These are phyloP conservation scores for Terana coerulea DNA, from an alignment of 768 basidiomycete species.

Conservation along the genomic window DNA sequence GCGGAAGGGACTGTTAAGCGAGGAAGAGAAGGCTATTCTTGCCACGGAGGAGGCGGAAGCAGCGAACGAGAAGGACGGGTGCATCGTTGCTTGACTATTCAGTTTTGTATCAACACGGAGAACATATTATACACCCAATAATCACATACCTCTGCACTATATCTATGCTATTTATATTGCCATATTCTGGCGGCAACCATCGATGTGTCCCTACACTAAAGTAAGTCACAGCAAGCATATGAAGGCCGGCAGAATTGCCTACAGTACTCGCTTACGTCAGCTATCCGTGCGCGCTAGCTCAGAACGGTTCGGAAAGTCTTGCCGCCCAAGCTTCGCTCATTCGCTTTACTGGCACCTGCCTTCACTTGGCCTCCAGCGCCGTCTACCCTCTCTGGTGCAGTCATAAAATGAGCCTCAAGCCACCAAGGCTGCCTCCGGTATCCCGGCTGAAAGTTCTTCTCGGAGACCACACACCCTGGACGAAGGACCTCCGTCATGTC, in stretches of 20 bases:
- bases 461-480: conserved; percentile 35
- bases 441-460: conserved; percentile 2
- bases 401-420: not conserved
- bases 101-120: too few species aligned
- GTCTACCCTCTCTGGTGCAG: not conserved
- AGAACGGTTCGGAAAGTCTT: too few species aligned
- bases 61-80: conserved; percentile 36
- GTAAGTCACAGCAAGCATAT: too few species aligned
- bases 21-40: conserved; percentile 59
- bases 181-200: too few species aligned
- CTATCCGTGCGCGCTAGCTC: conserved; percentile 1
- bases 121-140: too few species aligned
- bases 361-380: not conserved
- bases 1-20: conserved; percentile 70
- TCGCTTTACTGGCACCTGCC: not conserved
- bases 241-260: too few species aligned
- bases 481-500: conserved; percentile 65
- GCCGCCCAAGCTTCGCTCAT: not conserved
- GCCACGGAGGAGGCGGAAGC: conserved; percentile 48
- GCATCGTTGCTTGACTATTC: conserved; percentile 40
- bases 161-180: too few species aligned
- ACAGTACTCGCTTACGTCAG: not conserved
- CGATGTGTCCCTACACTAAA: too few species aligned
- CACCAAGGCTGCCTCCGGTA: not conserved
- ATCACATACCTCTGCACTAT: too few species aligned